These are phyloP conservation scores for Nicotiana otophora DNA, from an alignment of 257 asterid species.

Conservation along the genomic window DNA sequence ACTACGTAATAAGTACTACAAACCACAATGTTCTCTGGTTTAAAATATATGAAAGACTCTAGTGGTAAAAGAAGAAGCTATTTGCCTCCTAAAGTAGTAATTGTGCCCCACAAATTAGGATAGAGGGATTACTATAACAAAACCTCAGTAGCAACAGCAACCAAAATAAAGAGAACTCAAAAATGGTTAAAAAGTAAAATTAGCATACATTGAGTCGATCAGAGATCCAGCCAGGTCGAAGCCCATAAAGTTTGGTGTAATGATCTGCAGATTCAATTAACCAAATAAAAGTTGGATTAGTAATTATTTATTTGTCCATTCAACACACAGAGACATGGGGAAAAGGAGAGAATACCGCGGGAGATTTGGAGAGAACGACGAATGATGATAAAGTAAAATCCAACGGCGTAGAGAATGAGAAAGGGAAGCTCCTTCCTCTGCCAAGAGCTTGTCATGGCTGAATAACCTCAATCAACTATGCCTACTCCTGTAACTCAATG, in stretches of 20 bases:
- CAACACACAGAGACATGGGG: no score
- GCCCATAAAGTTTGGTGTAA: constrained; percentile 55
- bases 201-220: constrained; percentile 53
- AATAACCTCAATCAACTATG: no score
- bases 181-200: not conserved
- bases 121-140: no score
- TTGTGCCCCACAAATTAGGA: not conserved
- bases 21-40: no score
- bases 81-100: not conserved
- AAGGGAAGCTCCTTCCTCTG: constrained; percentile 47
- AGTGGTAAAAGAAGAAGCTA: not conserved
- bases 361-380: constrained; percentile 87
- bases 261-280: constrained; percentile 45
- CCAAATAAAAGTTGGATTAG: not conserved
- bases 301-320: no score
- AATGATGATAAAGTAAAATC: constrained; percentile 56
- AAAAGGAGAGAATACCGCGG: not conserved
- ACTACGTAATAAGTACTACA: no score
- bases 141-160: not conserved
- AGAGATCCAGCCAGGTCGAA: constrained; percentile 72
- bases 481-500: no score
- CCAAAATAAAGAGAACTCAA: not conserved
- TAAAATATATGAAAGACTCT: no score
- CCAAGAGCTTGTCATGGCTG: not conserved
- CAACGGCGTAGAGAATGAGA: constrained; percentile 52